These are phyloP conservation scores for Pleoardoris graminearum DNA, from an alignment of 2,329 filamentous ascomycete genomes.

Conservation along the genomic window DNA sequence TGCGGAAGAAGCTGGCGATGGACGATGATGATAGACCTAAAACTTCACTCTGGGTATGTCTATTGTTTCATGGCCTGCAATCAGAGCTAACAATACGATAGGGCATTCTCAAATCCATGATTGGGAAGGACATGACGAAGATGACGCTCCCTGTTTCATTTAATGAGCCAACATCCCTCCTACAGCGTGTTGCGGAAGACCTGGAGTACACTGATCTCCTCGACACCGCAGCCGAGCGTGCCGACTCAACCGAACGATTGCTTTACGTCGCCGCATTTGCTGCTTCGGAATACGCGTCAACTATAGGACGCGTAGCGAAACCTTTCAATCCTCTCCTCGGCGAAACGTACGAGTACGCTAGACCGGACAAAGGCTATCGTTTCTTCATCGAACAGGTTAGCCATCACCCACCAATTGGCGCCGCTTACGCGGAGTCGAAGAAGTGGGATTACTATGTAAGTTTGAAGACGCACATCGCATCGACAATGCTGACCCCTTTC, in stretches of 20 bases:
- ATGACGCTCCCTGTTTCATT: slow-evolving; percentile 99
- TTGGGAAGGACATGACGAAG: slow-evolving; percentile 99
- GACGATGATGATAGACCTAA: slow-evolving; percentile 92
- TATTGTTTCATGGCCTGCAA: no score
- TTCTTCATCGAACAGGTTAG: slow-evolving; percentile 99
- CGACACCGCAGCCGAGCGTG: slow-evolving; percentile 81
- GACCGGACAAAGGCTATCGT: slow-evolving; percentile 95
- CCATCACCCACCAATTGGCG: slow-evolving; percentile 93
- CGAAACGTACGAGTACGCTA: slow-evolving; percentile 94
- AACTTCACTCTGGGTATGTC: slow-evolving; percentile 89
- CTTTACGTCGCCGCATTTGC: slow-evolving; percentile 96
- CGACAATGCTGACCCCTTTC: slow-evolving; percentile 18
- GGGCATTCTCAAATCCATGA: slow-evolving; percentile 98
- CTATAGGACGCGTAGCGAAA: slow-evolving; percentile 94
- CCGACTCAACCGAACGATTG: slow-evolving; percentile 87
- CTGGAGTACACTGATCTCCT: slow-evolving; percentile 97
- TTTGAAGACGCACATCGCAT: not conserved
- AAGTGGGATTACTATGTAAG: slow-evolving; percentile 88
- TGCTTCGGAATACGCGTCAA: slow-evolving; percentile 94
- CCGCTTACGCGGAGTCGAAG: slow-evolving; percentile 87
- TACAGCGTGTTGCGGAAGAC: slow-evolving; percentile 94
- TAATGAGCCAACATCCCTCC: slow-evolving; percentile 94
- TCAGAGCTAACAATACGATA: slow-evolving; percentile 45
- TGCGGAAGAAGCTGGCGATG: slow-evolving; percentile 78
- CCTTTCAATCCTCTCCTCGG: slow-evolving; percentile 96